Base-by-base conservation (phyloP, 805 yeast species). In the Yarrowia hollandica region DNA sequence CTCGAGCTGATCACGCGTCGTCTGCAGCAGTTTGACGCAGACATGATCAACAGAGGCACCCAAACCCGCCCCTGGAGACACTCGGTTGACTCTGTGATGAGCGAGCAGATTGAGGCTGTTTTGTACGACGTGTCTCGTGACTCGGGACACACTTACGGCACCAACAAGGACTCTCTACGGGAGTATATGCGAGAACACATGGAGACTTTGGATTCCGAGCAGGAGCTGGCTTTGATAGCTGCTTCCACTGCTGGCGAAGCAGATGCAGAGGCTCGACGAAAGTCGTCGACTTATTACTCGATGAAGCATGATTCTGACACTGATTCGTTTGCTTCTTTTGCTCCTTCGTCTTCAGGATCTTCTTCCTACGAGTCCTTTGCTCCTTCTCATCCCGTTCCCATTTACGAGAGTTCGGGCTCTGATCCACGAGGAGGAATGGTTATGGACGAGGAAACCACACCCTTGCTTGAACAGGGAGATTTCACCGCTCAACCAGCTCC, bases 341-440 rank as follows among this genome's bases (percentile, higher is more conserved):
- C 44, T 5, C 44, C 58, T 4, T 52, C 58, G 12, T 52, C 58
- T 14, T 52, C 58, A 2, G 58, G 58, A 2, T 35, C 44, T 12
- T 52, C 58, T 16, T 52, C 58, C 5, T 52, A 52, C 26, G 58
- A 52, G 15, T 52, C 58, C n/a, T 34, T 52, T 28, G 44, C 35
- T 28, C 58, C 58, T 23, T 52, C 58, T 9, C 42, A 52, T 15
- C 44, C 58, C 10, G 58, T 52, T 22, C 30, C 38, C 39, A 15
- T 33, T n/a, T 48, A 48, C 16, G 55, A 48, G 39, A 18, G 35
- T 11, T 48, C 55, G 1, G 21, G 55, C 2, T 48, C 55, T 11
- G 5, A 1, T 22, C 55, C 5, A 22, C 34, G 34, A 6, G 16
- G 12, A 6, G 6, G 19, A 12, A 18, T 12, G 1, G 23, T 4